These are phyloP conservation scores for Globisporangium echinulatum DNA, from an alignment of 352 stramenopile species.

Conservation along the genomic window DNA sequence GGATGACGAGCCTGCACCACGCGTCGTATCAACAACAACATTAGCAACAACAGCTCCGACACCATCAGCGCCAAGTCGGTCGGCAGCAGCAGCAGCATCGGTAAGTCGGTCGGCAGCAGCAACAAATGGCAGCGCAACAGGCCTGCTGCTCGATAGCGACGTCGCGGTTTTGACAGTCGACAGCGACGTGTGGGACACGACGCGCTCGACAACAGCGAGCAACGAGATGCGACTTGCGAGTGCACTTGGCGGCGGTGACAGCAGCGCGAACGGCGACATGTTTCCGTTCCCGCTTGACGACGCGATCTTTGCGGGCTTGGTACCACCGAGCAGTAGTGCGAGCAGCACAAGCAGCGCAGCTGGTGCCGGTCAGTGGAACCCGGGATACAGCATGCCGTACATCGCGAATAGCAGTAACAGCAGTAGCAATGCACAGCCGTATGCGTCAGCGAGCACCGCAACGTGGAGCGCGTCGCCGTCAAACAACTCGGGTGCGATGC, in stretches of 20 bases:
- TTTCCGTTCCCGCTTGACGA: conserved; percentile 59
- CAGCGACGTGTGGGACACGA: conserved; percentile 58
- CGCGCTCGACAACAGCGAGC: conserved; percentile 14
- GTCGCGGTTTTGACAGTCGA: conserved; percentile 59
- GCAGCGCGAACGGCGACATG: conserved; percentile 18
- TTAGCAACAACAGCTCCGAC: background rate
- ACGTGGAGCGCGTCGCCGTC: conserved; percentile 7
- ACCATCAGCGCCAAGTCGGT: background rate
- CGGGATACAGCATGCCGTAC: conserved; percentile 26
- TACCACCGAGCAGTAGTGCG: conserved; percentile 8
- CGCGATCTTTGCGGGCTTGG: conserved; percentile 33
- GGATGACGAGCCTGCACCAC: conserved; percentile 5
- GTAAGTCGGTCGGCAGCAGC: conserved; percentile 4
- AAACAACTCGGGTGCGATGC: conserved; percentile 10
- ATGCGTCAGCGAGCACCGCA: background rate
- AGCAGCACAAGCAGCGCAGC: conserved; percentile 12
- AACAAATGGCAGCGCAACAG: conserved; percentile 2
- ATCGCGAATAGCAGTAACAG: background rate
- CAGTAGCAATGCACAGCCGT: background rate
- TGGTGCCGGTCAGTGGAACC: conserved; percentile 27
- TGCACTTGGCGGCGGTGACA: conserved; percentile 3
- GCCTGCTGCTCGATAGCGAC: conserved; percentile 51
- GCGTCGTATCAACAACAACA: no score
- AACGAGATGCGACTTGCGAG: conserved; percentile 20
- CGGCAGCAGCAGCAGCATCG: conserved; percentile 2